phyloP scores from a whole-genome alignment of 1,139 yeast species.

The Kurtzmaniella quercitrusa region DNA sequence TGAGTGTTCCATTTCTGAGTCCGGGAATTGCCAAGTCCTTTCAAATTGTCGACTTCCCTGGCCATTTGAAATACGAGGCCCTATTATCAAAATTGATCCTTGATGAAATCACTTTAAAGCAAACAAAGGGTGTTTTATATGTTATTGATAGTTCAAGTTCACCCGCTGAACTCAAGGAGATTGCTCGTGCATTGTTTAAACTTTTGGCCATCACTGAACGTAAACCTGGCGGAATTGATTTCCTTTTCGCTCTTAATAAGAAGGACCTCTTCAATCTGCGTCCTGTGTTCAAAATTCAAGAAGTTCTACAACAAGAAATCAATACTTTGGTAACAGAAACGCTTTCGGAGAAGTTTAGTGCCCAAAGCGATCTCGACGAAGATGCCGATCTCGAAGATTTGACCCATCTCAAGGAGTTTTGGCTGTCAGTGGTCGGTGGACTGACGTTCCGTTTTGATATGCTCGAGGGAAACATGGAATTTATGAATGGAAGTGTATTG shows the following conservation, averaged over 20 bases:
- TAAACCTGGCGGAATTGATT: conserved; percentile 61
- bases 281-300: conserved; percentile 58
- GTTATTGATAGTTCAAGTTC: conserved; percentile 61
- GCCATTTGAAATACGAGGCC: conserved; percentile 68
- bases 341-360: conserved; percentile 27
- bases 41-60: conserved; percentile 77
- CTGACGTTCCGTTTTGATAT: conserved; percentile 52
- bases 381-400: conserved; percentile 16
- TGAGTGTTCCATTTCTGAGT: conserved; percentile 33
- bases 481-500: conserved; percentile 66
- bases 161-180: conserved; percentile 29
- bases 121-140: conserved; percentile 62
- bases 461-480: conserved; percentile 71
- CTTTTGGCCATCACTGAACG: conserved; percentile 56
- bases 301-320: conserved; percentile 61
- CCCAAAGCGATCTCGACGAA: conserved; percentile 24
- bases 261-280: conserved; percentile 79
- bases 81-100: conserved; percentile 39
- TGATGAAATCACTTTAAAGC: conserved; percentile 40
- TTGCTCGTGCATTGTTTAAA: conserved; percentile 53
- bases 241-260: conserved; percentile 77
- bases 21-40: conserved; percentile 28
- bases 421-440: conserved; percentile 46
- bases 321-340: conserved; percentile 48
- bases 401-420: conserved; percentile 27